Evolutionary conservation across 1,284 basidiomycete genomes (phyloP).

Genomic region (Lignosus rhinocerotis): DNA sequence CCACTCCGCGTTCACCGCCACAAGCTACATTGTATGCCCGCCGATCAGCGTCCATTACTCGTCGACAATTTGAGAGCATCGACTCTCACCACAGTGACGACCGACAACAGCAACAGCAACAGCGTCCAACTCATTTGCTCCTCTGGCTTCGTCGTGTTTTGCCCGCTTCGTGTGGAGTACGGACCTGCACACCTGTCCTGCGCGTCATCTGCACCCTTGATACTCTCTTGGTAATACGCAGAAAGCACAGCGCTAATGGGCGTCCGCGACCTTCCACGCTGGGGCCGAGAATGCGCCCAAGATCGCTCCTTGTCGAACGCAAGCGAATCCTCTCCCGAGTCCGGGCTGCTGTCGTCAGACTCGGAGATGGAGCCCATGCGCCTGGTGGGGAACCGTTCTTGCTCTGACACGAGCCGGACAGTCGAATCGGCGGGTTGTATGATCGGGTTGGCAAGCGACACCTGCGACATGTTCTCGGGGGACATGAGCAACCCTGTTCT

Average conservation of each 20-base stretch:
- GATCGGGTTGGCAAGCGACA: slow-evolving; percentile 22
- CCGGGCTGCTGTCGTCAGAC: not conserved
- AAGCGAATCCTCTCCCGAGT: slow-evolving; percentile 14
- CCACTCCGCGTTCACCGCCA: slow-evolving; percentile 79
- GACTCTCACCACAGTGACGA: slow-evolving; percentile 63
- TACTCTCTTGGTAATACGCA: slow-evolving; percentile 25
- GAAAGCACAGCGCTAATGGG: slow-evolving; percentile 30
- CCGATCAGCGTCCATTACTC: not conserved
- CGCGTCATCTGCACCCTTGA: slow-evolving; percentile 1
- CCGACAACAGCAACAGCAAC: slow-evolving; percentile 55
- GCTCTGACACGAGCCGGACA: slow-evolving; percentile 33
- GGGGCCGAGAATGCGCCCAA: not conserved
- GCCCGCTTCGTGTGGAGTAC: slow-evolving; percentile 5
- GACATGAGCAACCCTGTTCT: slow-evolving; percentile 15
- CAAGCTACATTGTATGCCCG: slow-evolving; percentile 40
- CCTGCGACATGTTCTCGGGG: slow-evolving; percentile 20
- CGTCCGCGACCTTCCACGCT: slow-evolving; percentile 18
- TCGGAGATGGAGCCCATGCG: not conserved
- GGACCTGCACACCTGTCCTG: slow-evolving; percentile 4
- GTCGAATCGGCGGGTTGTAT: slow-evolving; percentile 26
- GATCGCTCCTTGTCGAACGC: slow-evolving; percentile 10
- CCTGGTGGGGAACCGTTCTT: slow-evolving; percentile 19
- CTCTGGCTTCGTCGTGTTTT: not conserved
- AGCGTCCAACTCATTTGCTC: slow-evolving; percentile 60
- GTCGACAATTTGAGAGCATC: not conserved